phyloP scores from a whole-genome alignment of 1,139 yeast species.

The Pichia sp. region DNA sequence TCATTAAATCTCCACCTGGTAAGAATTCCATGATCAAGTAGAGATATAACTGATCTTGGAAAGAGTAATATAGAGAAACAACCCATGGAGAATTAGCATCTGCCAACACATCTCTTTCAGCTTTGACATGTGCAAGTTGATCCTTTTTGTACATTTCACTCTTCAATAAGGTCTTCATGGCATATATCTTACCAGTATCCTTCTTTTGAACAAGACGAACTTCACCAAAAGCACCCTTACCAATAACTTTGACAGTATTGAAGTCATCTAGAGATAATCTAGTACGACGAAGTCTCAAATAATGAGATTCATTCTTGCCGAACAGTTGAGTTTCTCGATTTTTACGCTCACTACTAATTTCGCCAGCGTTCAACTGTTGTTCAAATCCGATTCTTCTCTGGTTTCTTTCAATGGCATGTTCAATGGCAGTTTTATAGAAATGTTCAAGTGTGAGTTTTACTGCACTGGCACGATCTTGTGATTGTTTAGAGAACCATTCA shows the following conservation, averaged over 20 bases:
- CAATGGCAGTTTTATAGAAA: slow-evolving; percentile 68
- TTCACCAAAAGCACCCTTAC: slow-evolving; percentile 85
- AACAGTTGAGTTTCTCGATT: slow-evolving; percentile 63
- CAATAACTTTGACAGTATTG: slow-evolving; percentile 72
- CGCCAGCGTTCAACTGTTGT: slow-evolving; percentile 49
- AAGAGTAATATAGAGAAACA: slow-evolving; percentile 71
- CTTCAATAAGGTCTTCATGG: slow-evolving; percentile 74
- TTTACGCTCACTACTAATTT: slow-evolving; percentile 66
- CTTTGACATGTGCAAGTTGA: slow-evolving; percentile 77
- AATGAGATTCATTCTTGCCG: slow-evolving; percentile 74
- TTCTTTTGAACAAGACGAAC: slow-evolving; percentile 75
- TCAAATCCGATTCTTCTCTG: slow-evolving; percentile 72
- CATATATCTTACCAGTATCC: slow-evolving; percentile 78
- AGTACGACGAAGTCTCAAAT: slow-evolving; percentile 67
- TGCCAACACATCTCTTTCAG: slow-evolving; percentile 79
- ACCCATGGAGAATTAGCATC: slow-evolving; percentile 89
- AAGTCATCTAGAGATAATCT: slow-evolving; percentile 69
- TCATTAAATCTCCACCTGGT: slow-evolving; percentile 85
- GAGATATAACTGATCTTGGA: slow-evolving; percentile 69
- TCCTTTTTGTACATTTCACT: slow-evolving; percentile 81
- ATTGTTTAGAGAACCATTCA: slow-evolving; percentile 53
- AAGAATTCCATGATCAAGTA: slow-evolving; percentile 78
- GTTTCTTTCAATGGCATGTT: slow-evolving; percentile 75
- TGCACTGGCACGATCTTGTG: slow-evolving; percentile 72
- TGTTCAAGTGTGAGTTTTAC: slow-evolving; percentile 66